Base-by-base conservation (phyloP, 306 rosid genomes). In the Potentilla sterilis region DNA sequence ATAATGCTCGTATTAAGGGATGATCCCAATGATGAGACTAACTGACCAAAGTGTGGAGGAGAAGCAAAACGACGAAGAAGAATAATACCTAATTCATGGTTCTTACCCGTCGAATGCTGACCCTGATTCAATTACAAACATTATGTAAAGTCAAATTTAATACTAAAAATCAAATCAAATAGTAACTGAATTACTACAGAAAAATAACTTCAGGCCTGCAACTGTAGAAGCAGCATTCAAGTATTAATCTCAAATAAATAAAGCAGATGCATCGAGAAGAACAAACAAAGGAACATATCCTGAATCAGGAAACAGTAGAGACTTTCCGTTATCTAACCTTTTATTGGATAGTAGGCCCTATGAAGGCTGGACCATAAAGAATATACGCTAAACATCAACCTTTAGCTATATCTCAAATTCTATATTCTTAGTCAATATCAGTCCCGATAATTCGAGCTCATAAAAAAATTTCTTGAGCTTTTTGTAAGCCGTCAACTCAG, bases 1-100 rank as follows among this genome's bases (percentile, higher is more conserved):
- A 24, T 62, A 34, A 24, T 13, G 19, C 63, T 48, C 71, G 21
- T 40, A 12, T n/a, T 7, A 19, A 48, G 52, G 47, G 10, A 22
- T 10, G 21, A 4, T 16, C 41, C 49, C 70, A 38, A 41, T 21
- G 12, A 77, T 12, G 9, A 51, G 12, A 64, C 47, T 66, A 22
- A 40, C 51, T 38, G 15, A 18, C 58, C 68, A 43, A 59, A 8
- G 1, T n/a, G 59, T 21, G 42, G 57, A 66, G 43, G 65, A 40
- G 66, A 19, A 69, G 52, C 38, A 72, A 58, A 34, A 74, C 2
- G 54, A 48, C 42, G 58, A 44, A n/a, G 34, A 68, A 34, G 75
- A 79, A 61, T 63, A 59, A 78, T 89, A 93, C 98, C 98, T 4
- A 77, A 48, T 42, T 65, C 70, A 79, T 59, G 76, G 74, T 84